Conservation (phyloP, 176 grass and related monocot genomes). For the Lolium multiflorum region DNA sequence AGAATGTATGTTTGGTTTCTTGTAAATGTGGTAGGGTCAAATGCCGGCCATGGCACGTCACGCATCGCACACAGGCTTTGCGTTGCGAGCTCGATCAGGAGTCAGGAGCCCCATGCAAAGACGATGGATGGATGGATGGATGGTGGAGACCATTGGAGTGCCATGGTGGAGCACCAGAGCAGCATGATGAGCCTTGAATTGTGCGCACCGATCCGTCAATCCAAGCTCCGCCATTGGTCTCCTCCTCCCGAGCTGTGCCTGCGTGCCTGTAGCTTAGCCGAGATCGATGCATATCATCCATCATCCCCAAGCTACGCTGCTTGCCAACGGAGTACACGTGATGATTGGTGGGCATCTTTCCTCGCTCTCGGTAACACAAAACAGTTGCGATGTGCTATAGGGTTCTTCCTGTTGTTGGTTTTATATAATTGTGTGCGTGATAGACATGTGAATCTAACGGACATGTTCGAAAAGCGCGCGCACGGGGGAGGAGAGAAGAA, state of each 20-base stretch:
- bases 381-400: background rate
- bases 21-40: background rate
- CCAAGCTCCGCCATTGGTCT: slow-evolving; percentile 5
- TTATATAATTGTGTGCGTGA: background rate
- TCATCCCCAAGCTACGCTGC: background rate
- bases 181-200: slow-evolving; percentile 43
- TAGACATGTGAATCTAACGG: background rate
- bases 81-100: background rate
- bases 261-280: background rate
- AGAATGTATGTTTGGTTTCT: background rate
- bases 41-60: slow-evolving; percentile 6
- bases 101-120: background rate
- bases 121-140: slow-evolving; percentile 6
- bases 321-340: background rate
- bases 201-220: slow-evolving; percentile 18
- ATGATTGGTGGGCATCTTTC: background rate
- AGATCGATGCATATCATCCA: slow-evolving; percentile 21
- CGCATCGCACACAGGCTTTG: background rate
- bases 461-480: slow-evolving; percentile 7
- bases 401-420: background rate
- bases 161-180: background rate
- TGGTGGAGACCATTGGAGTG: background rate
- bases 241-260: background rate
- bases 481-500: background rate
- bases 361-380: background rate